Base-by-base conservation (phyloP, 164 flowering plant genomes). In the Nymphaea colorata region DNA sequence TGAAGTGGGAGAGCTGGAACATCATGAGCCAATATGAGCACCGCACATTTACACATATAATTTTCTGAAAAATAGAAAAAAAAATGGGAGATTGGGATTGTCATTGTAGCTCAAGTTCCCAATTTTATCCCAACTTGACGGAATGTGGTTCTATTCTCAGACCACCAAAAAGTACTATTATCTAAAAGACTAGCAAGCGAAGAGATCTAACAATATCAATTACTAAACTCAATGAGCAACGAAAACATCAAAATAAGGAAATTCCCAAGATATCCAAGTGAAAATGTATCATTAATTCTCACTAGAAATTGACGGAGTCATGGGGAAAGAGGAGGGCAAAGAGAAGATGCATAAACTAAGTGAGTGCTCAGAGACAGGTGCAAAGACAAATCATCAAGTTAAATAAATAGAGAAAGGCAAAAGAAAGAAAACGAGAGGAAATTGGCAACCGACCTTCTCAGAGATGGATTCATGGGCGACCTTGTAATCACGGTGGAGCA, bases 401-500 rank as follows among this genome's bases (percentile, higher is more conserved):
- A 25, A 25, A 25, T 25, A 0, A 25, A 25, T 25, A 25, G 36
- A 25, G 36, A 25, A 25, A 25, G 36, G 36, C 57, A 51, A 51
- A 15, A 51, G 14, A 51, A 10, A 51, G 10, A 51, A 15, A 51
- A 51, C 8, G 14, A 15, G 14, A 51, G 14, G 10, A 15, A 8
- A 8, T 10, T 8, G 8, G 8, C 57, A 15, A 2, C 14, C 57
- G 0, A 70, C 98, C 91, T 90, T 88, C 15, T 79, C 81, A 68
- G 91, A 81, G 70, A 85, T 71, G 72, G 94, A 73, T 11, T 83
- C 76, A 62, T 90, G 90, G 61, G 94, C 89, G 63, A 79, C 61
- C 73, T 87, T 85, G 83, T 88, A 88, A 74, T 92, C 98, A 61
- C 76, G 75, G 72, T 84, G 86, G 64, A 92, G 94, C 64, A 85